These are phyloP conservation scores for Annulohypoxylon bovei DNA, from an alignment of 495 filamentous ascomycete genomes.

Conservation along the genomic window DNA sequence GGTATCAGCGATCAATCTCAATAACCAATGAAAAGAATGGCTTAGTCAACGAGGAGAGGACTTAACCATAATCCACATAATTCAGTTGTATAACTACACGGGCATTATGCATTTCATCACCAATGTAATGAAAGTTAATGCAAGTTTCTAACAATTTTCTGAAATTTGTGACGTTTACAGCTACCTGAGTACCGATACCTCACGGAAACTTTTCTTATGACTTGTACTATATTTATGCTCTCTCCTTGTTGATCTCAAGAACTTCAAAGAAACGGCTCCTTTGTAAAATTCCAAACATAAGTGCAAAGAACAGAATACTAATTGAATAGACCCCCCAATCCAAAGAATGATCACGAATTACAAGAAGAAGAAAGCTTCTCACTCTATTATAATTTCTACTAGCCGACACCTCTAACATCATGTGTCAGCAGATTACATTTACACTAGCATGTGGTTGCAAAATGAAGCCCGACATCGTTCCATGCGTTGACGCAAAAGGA, in stretches of 20 bases:
- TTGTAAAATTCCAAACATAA: background rate
- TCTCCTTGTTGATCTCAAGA: background rate
- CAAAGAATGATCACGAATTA: background rate
- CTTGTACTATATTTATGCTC: background rate
- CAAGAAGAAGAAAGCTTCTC: background rate
- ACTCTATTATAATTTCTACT: background rate
- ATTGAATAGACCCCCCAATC: background rate
- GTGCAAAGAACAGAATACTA: background rate
- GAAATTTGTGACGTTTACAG: too few relatives aligned
- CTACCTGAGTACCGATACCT: background rate
- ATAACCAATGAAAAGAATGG: background rate
- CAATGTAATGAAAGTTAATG: background rate
- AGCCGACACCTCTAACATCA: background rate
- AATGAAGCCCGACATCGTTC: background rate
- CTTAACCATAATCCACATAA: background rate
- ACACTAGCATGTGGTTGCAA: conserved; percentile 19
- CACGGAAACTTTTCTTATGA: background rate
- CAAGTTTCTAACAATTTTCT: background rate
- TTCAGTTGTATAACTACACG: background rate
- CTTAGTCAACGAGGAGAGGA: background rate
- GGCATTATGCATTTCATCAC: background rate
- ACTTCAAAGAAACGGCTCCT: background rate
- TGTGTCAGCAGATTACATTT: conserved; percentile 13
- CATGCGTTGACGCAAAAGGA: background rate
- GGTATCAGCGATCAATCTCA: background rate